These are phyloP conservation scores for Pharnaceum exiguum DNA, from an alignment of 148 eudicot species.

Conservation along the genomic window DNA sequence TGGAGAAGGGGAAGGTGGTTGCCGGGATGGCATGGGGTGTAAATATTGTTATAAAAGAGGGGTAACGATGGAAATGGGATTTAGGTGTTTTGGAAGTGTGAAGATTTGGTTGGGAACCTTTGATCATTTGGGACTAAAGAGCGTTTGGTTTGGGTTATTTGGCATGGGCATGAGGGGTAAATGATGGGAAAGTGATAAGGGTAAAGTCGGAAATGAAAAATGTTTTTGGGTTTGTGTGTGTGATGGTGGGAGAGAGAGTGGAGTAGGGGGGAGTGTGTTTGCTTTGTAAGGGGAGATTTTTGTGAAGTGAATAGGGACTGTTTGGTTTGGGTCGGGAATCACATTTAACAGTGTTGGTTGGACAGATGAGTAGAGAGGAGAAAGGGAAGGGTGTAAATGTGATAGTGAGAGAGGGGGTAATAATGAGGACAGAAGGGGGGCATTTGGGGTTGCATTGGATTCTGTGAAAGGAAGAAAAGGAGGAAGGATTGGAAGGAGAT, in stretches of 20 bases:
- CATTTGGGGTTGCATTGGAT: slow-evolving; percentile 9
- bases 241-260: background rate
- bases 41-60: background rate
- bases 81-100: background rate
- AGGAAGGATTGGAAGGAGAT: no score
- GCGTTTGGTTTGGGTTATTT: no score
- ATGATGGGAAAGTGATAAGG: background rate
- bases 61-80: background rate
- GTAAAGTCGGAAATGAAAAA: background rate
- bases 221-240: no score
- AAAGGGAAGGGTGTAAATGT: background rate
- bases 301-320: background rate
- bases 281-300: background rate
- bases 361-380: background rate
- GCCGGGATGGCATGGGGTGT: slow-evolving; percentile 44
- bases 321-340: no score
- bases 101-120: slow-evolving; percentile 9
- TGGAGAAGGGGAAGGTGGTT: slow-evolving; percentile 15
- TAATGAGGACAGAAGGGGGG: slow-evolving; percentile 1
- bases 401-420: background rate
- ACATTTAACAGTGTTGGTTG: slow-evolving; percentile 1
- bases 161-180: no score
- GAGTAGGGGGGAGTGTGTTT: background rate
- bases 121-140: no score
- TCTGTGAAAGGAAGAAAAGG: no score